Evolutionary conservation across 257 asterid species (phyloP).

Genomic region (Cruciata laevipes): DNA sequence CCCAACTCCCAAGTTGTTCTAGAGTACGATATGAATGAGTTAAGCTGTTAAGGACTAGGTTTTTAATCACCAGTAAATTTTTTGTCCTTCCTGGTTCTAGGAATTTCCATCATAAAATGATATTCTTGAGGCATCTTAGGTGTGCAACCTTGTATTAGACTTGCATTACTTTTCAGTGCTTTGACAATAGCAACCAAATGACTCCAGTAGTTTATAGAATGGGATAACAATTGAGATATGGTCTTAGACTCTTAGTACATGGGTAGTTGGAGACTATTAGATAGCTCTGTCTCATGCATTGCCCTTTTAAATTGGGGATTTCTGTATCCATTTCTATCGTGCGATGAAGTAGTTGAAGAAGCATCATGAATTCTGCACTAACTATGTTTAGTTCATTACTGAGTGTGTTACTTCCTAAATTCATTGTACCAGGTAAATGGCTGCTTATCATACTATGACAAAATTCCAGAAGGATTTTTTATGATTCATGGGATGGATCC

Average conservation of each 20-base stretch:
- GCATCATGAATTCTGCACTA: not conserved
- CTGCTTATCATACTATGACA: conserved; percentile 74
- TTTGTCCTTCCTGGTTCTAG: not conserved
- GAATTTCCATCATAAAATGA: not conserved
- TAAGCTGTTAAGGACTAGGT: too few species aligned
- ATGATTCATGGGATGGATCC: conserved; percentile 91
- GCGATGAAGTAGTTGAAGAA: not conserved
- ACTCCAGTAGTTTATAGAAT: not conserved
- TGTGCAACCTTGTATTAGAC: not conserved
- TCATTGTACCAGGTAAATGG: conserved; percentile 70
- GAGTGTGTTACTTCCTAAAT: conserved; percentile 1
- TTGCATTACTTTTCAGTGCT: not conserved
- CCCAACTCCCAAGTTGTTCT: too few species aligned
- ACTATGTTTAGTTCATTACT: conserved; percentile 10
- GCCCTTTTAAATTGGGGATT: not conserved
- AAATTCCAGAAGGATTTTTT: conserved; percentile 78
- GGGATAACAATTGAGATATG: not conserved
- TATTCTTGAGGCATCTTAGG: not conserved
- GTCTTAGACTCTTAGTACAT: too few species aligned
- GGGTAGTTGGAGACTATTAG: not conserved
- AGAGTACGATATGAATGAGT: too few species aligned
- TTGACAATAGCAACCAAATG: not conserved
- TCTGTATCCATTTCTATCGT: not conserved
- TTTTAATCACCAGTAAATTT: not conserved
- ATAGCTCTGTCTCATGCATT: not conserved